A percentile compares a stretch with the other conserved stretches of the same genome.
These are phyloP conservation scores for Ophiocordyceps sinensis DNA, from an alignment of 2,329 filamentous ascomycete species.

Conservation along the genomic window DNA sequence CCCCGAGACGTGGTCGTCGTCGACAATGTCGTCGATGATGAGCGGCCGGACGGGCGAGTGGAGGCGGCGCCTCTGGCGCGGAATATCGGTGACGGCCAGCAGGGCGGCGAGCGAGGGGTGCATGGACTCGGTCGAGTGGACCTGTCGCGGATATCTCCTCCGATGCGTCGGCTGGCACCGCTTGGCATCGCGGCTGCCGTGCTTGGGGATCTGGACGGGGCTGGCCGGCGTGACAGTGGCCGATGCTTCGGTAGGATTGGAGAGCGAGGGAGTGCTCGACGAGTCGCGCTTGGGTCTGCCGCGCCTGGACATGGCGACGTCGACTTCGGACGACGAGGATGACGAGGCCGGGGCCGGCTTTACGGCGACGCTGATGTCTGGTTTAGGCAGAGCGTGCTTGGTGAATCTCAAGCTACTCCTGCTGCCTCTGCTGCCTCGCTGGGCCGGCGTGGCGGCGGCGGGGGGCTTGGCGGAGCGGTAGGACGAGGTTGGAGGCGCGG, in stretches of 20 bases:
- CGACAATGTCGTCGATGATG: conserved; percentile 42
- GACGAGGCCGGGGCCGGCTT: not conserved
- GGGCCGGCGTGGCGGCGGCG: not conserved
- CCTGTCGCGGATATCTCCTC: conserved; percentile 21
- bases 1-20: conserved; percentile 38
- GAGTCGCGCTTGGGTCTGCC: conserved; percentile 15
- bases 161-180: conserved; percentile 13
- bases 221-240: conserved; percentile 19
- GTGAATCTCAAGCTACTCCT: not conserved
- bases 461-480: not conserved
- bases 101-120: conserved; percentile 46
- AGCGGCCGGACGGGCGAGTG: conserved; percentile 16
- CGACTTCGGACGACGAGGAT: conserved; percentile 5
- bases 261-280: conserved; percentile 9
- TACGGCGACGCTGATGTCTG: not conserved
- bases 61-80: conserved; percentile 21
- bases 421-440: not conserved
- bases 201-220: conserved; percentile 40
- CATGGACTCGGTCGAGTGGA: conserved; percentile 37
- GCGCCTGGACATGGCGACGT: conserved; percentile 21
- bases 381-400: not conserved
- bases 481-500: not conserved
- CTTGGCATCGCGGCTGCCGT: conserved; percentile 19
- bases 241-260: conserved; percentile 4
- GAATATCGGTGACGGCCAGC: conserved; percentile 48